Base-by-base conservation (phyloP, 768 basidiomycete species). In the Naganishia antarctica region DNA sequence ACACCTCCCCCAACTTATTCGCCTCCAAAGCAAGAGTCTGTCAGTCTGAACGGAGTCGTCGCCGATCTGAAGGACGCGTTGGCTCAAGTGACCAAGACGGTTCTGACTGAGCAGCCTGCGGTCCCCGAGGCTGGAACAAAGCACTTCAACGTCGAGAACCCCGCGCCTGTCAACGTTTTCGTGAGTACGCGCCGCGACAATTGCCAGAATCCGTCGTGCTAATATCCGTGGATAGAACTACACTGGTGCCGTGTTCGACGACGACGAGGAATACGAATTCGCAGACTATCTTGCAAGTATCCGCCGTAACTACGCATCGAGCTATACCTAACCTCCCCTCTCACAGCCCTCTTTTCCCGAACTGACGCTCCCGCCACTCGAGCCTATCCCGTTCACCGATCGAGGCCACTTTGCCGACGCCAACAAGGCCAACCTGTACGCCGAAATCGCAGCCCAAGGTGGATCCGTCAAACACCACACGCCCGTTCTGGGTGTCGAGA, bases 351-450 rank as follows among this genome's bases (percentile, higher is more conserved):
- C 66, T 4, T 67, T 67, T 45, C 66, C 66, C n/a, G 57, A 67
- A 57, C 40, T 67, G 44, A 59, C 34, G 25, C 62, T 31, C 23
- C 53, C 61, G 3, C 50, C 66, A 11, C 53, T 67, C 32, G 59
- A 29, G 15, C 29, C 29, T 18, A 23, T 57, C 13, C 51, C 41
- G 12, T 34, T 76, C 49, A 65, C 53, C 25, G 75, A 76, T 51
- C 65, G 75, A 34, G 75, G 73, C 13, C 65, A 68, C 29, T 71
- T 68, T 66, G 75, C 74, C 45, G 68, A 73, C 46, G 68, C 72
- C 7, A 67, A 72, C 34, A 67, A 69, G 37, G 63, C 69, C 13
- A 67, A 71, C 37, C 60, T 76, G n/a, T 62, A 70, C 23, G 66
- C 68, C 7, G 73, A 69, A 25, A 72, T 75, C 59, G 69, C 74